Base-by-base conservation (phyloP, 2,329 filamentous ascomycete genomes). In the Byssochlamys sp. region DNA sequence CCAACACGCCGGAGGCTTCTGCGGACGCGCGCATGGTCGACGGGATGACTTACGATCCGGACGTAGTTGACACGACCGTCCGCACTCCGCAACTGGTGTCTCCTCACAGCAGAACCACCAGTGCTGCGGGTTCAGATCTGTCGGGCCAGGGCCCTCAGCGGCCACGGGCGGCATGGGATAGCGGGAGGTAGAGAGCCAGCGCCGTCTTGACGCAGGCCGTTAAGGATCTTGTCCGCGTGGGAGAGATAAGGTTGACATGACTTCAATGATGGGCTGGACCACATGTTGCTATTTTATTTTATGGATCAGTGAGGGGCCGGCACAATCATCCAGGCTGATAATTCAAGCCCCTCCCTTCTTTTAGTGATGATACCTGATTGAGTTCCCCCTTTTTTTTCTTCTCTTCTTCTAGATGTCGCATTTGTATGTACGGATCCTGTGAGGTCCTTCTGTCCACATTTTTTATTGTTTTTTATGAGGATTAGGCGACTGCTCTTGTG, bases 51-150 rank as follows among this genome's bases (percentile, higher is more conserved):
- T 86, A 86, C 65, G 79, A 82, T 35, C 70, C 77, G 48, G 80
- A 84, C 59, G 78, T 86, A 60, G 78, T 88, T 26, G 86, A 89
- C 70, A 88, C 84, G 2, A 86, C 85, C 1, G 80, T 81, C 54
- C 75, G 80, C 25, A 80, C 82, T 0, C 83, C 84, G 1, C 75
- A 84, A 1, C 76, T 81, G 14, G 73, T 78, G 19, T 73, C 73
- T 10, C 69, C 71, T 24, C 39, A 45, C n/a, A 45, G 12, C 57
- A 61, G 54, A 50, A 60, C 55, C 60, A 60, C 14, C 55, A 57
- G 33, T 19, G 56, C 65, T 57, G 59, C 62, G 49, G 60, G 61
- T 52, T 61, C 64, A 60, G 25, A 55, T 59, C 25, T 19, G n/a
- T 45, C 39, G n/a, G 39, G 39, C 2, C 39, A 19, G 14, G 35